Evolutionary conservation across 2,329 filamentous ascomycete genomes (phyloP).

Genomic region (Chrysoporthe cubensis): DNA sequence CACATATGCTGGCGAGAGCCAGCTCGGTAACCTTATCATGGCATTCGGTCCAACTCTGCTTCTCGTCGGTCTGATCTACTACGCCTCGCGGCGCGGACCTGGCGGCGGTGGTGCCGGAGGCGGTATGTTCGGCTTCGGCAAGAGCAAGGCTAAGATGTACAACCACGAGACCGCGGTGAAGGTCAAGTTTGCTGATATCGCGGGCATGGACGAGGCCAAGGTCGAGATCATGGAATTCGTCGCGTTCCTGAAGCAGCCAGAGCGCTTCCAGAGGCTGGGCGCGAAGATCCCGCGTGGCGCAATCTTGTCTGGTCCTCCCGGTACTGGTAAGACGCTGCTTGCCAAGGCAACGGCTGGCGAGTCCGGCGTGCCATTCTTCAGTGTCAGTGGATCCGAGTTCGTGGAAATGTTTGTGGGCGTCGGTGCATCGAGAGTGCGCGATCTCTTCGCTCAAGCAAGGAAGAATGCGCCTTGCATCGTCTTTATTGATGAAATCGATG

Average conservation of each 20-base stretch:
- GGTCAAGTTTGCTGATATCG: constrained; percentile 95
- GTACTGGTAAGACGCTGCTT: constrained; percentile 96
- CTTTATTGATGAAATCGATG: constrained; percentile 99
- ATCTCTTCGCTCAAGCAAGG: constrained; percentile 90
- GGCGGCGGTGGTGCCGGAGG: constrained; percentile 67
- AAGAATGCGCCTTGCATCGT: constrained; percentile 99
- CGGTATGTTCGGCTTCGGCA: constrained; percentile 93
- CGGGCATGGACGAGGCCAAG: constrained; percentile 98
- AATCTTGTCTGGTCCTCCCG: constrained; percentile 94
- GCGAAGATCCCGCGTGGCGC: constrained; percentile 98
- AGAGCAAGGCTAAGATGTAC: constrained; percentile 95
- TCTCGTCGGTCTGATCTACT: constrained; percentile 82
- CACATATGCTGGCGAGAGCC: constrained; percentile 79
- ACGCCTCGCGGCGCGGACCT: constrained; percentile 75
- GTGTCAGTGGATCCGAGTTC: constrained; percentile 97
- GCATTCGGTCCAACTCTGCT: constrained; percentile 85
- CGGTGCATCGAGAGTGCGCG: constrained; percentile 90
- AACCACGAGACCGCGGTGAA: constrained; percentile 97
- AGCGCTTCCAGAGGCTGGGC: constrained; percentile 88
- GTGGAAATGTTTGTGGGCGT: constrained; percentile 99
- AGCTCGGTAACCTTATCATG: constrained; percentile 72
- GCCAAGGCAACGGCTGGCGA: constrained; percentile 98
- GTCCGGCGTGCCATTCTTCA: constrained; percentile 96
- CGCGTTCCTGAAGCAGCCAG: constrained; percentile 91
- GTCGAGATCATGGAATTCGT: constrained; percentile 99